Conservation (phyloP, 2,329 filamentous ascomycete species). For the Pleoardoris graminearum region DNA sequence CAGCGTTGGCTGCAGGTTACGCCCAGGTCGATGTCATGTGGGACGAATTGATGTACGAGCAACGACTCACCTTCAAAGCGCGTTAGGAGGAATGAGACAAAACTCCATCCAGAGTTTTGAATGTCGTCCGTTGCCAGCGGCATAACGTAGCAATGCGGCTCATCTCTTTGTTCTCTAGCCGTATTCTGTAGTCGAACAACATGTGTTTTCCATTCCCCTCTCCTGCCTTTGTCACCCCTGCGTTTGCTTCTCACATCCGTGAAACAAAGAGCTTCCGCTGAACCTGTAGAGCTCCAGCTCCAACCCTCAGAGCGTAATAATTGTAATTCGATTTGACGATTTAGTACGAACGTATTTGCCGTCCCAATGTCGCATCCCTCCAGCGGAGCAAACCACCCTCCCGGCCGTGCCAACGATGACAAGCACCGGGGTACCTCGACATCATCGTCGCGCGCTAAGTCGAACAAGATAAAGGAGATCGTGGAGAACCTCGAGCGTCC, state of each 20-base stretch:
- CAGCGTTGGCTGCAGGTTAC: slow-evolving; percentile 10
- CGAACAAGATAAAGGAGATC: background rate
- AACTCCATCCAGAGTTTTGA: too few species aligned
- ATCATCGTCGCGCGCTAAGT: too few species aligned
- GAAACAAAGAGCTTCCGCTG: too few species aligned
- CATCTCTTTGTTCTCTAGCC: background rate
- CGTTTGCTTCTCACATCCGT: background rate
- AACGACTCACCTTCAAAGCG: background rate
- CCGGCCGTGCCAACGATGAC: too few species aligned
- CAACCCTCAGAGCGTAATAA: too few species aligned
- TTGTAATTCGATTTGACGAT: too few species aligned
- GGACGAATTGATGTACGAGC: background rate
- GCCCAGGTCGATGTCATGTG: slow-evolving; percentile 7
- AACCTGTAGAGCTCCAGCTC: too few species aligned
- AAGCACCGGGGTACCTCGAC: too few species aligned
- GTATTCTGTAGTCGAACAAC: background rate
- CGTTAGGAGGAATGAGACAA: background rate
- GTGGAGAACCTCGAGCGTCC: background rate
- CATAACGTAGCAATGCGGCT: background rate
- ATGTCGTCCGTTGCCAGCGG: background rate
- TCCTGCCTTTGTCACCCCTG: background rate
- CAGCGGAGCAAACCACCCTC: too few species aligned
- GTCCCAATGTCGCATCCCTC: too few species aligned
- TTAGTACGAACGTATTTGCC: too few species aligned
- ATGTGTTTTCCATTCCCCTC: background rate